Conservation (phyloP, 2,329 filamentous ascomycete species). For the Furcasterigmium furcatum region DNA sequence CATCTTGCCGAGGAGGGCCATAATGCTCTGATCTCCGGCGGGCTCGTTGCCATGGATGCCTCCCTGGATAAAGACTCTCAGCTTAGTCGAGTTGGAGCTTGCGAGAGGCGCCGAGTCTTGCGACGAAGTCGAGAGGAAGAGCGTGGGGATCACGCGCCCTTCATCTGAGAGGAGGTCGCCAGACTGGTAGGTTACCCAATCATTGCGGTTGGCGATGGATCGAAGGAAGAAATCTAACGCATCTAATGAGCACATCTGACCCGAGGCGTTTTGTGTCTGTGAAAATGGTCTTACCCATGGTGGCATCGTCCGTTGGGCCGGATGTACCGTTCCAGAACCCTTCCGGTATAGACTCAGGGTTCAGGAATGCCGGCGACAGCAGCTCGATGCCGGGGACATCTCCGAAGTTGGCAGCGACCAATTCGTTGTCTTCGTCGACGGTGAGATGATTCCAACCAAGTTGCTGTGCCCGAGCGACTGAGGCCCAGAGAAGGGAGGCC, state of each 20-base stretch:
- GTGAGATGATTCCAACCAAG: no score
- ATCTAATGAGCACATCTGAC: neutral
- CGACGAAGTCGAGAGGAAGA: slow-evolving; percentile 11
- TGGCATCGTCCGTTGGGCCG: neutral
- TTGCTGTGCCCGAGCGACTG: no score
- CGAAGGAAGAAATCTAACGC: slow-evolving; percentile 14
- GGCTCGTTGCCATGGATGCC: slow-evolving; percentile 28
- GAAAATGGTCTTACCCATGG: neutral
- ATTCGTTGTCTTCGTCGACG: no score
- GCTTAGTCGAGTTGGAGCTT: slow-evolving; percentile 13
- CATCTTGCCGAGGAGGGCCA: slow-evolving; percentile 24
- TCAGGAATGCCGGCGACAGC: slow-evolving; percentile 3
- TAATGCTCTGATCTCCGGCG: slow-evolving; percentile 22
- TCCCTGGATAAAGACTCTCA: slow-evolving; percentile 25
- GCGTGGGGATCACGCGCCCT: slow-evolving; percentile 15
- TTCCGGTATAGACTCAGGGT: neutral
- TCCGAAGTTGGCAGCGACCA: no score
- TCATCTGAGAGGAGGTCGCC: slow-evolving; percentile 16
- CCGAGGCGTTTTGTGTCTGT: no score
- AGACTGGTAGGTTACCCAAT: slow-evolving; percentile 17
- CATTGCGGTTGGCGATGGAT: slow-evolving; percentile 14
- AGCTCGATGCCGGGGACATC: slow-evolving; percentile 6
- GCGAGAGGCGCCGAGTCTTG: neutral
- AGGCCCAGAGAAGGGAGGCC: no score
- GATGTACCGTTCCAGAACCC: slow-evolving; percentile 5